phyloP scores from a whole-genome alignment of 257 asterid genomes.

The Petunia secreta region DNA sequence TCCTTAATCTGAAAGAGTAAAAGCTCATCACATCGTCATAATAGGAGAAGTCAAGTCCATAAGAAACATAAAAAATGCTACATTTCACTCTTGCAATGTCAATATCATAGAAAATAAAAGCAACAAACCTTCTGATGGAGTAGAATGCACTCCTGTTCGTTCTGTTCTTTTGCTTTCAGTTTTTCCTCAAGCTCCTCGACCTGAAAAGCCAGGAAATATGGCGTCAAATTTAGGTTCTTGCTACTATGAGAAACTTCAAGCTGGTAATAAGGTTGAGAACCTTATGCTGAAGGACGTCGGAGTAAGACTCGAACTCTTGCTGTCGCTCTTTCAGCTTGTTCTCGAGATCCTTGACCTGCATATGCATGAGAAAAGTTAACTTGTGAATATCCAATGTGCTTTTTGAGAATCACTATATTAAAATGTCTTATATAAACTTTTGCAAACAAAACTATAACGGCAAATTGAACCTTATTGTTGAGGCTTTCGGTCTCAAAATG shows the following conservation, averaged over 20 bases:
- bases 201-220: conserved; percentile 43
- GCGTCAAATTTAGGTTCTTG: neutral
- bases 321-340: conserved; percentile 62
- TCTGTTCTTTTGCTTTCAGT: conserved; percentile 55
- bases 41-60: neutral
- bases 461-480: conserved; percentile 64
- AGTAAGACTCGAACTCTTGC: conserved; percentile 54
- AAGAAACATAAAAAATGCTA: neutral
- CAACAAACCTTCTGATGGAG: conserved; percentile 59
- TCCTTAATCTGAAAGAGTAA: conserved; percentile 58
- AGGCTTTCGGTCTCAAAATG: conserved; percentile 53
- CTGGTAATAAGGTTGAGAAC: conserved; percentile 36
- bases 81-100: conserved; percentile 7
- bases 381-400: neutral
- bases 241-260: neutral
- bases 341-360: conserved; percentile 84
- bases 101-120: neutral
- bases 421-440: neutral
- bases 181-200: conserved; percentile 65
- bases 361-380: conserved; percentile 16
- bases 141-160: conserved; percentile 41
- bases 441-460: neutral
- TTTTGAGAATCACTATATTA: neutral
- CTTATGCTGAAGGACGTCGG: conserved; percentile 66
- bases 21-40: neutral